These are phyloP conservation scores for Salix viminalis DNA, from an alignment of 345 rosid species.

Conservation along the genomic window DNA sequence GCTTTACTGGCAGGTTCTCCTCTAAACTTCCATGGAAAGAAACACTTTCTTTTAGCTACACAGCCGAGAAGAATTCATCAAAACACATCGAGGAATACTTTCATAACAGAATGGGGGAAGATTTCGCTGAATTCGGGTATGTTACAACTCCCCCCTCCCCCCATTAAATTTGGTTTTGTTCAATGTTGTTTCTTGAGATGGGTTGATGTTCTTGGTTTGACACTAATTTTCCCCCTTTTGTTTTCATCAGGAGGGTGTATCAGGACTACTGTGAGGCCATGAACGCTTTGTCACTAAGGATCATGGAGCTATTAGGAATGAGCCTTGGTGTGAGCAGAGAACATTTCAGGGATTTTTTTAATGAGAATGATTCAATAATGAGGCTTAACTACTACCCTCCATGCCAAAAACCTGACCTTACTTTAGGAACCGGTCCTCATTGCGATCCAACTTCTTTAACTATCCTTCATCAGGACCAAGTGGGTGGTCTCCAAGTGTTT, in stretches of 20 bases:
- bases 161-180: not conserved
- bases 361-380: conserved; percentile 93
- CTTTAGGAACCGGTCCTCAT: conserved; percentile 98
- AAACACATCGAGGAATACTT: conserved; percentile 57
- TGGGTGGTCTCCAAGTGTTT: conserved; percentile 92
- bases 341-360: conserved; percentile 65
- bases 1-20: conserved; percentile 91
- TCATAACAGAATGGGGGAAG: conserved; percentile 54
- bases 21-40: conserved; percentile 97
- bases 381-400: conserved; percentile 93
- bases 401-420: conserved; percentile 88
- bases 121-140: conserved; percentile 66
- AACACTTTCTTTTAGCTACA: conserved; percentile 71
- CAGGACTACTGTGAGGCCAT: conserved; percentile 82
- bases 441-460: conserved; percentile 98
- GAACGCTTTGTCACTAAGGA: conserved; percentile 75
- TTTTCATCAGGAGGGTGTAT: conserved; percentile 49
- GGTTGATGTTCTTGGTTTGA: not conserved
- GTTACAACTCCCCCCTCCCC: not conserved
- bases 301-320: conserved; percentile 86
- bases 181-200: not conserved
- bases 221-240: not conserved
- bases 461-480: conserved; percentile 93
- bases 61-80: conserved; percentile 38
- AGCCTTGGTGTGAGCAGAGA: conserved; percentile 58